These are phyloP conservation scores for Lagerstroemia speciosa DNA, from an alignment of 345 rosid species.

Conservation along the genomic window DNA sequence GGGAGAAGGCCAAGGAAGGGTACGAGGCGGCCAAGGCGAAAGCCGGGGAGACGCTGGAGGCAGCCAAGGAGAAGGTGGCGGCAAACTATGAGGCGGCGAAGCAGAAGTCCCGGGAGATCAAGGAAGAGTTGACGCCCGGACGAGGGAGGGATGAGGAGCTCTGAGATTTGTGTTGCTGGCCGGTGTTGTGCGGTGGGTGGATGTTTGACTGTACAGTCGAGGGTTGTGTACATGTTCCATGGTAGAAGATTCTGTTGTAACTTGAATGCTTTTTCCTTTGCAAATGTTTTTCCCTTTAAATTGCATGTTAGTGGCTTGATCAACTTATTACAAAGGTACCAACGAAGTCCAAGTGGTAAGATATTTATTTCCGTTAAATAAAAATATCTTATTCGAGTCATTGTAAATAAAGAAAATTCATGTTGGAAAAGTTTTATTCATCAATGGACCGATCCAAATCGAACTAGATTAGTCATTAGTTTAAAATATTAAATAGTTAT, in stretches of 20 bases:
- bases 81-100: slow-evolving; percentile 11
- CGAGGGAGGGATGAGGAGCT: slow-evolving; percentile 18
- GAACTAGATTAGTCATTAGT: too few species aligned
- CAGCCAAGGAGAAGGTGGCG: slow-evolving; percentile 12
- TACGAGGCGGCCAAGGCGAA: slow-evolving; percentile 18
- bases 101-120: slow-evolving; percentile 14
- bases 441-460: too few species aligned
- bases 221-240: not conserved
- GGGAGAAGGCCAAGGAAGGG: slow-evolving; percentile 26
- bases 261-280: not conserved
- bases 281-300: too few species aligned
- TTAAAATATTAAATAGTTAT: too few species aligned
- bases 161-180: slow-evolving; percentile 1
- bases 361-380: too few species aligned
- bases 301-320: too few species aligned
- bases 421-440: too few species aligned
- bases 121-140: slow-evolving; percentile 3
- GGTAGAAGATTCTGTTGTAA: not conserved
- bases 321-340: too few species aligned
- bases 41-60: slow-evolving; percentile 12
- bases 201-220: not conserved
- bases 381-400: too few species aligned
- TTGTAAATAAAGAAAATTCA: too few species aligned
- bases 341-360: too few species aligned
- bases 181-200: not conserved